Conservation (phyloP, 768 basidiomycete genomes). For the Gloeostereum incarnatum region DNA sequence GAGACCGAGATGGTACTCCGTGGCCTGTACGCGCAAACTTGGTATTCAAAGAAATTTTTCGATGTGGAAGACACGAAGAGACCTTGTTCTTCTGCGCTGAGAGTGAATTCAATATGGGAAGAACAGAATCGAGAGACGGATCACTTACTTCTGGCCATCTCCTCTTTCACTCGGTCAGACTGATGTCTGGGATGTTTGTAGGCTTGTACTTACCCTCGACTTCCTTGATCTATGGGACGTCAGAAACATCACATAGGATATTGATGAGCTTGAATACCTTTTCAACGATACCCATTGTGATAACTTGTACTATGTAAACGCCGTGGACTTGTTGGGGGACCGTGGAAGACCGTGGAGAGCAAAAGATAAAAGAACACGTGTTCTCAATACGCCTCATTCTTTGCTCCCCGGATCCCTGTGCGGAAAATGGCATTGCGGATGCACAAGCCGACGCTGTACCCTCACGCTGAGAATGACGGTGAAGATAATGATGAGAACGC, state of each 20-base stretch:
- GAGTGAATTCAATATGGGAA: not conserved
- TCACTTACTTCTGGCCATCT: conserved; percentile 90
- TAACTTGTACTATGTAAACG: not conserved
- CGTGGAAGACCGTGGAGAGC: not conserved
- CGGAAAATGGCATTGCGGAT: conserved; percentile 33
- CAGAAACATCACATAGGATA: conserved; percentile 2
- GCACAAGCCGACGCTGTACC: conserved; percentile 61
- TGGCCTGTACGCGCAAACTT: conserved; percentile 48
- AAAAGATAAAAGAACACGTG: not conserved
- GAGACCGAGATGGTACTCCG: conserved; percentile 89
- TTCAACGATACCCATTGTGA: conserved; percentile 86
- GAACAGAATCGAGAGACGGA: not conserved
- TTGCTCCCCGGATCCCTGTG: not conserved
- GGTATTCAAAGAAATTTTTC: conserved; percentile 5
- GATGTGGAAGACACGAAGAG: too few species aligned
- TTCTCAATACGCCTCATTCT: not conserved
- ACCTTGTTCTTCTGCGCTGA: conserved; percentile 95
- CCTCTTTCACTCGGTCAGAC: conserved; percentile 43
- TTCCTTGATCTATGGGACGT: conserved; percentile 68
- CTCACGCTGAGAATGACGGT: conserved; percentile 52
- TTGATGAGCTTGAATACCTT: conserved; percentile 44
- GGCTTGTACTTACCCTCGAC: conserved; percentile 74
- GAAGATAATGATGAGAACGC: conserved; percentile 39
- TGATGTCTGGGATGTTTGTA: not conserved
- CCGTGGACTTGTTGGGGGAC: not conserved